Evolutionary conservation across 1,284 basidiomycete genomes (phyloP).

Genomic region (Rugosomyces carneus): DNA sequence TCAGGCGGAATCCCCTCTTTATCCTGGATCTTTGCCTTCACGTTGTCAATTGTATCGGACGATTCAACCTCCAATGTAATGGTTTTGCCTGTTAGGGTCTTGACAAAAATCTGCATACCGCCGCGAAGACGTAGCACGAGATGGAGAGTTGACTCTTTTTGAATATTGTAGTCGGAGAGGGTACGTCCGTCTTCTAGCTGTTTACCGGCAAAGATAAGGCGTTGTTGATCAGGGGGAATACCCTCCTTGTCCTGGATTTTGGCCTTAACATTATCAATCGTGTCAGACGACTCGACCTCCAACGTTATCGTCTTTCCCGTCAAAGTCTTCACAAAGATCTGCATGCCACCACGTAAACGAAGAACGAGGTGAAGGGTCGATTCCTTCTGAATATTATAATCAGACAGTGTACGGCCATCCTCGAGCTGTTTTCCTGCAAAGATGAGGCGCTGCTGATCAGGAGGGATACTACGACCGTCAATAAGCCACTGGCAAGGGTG

Average conservation of each 20-base stretch:
- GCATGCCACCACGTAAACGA: slow-evolving; percentile 86
- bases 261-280: slow-evolving; percentile 83
- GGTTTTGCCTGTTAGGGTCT: slow-evolving; percentile 36
- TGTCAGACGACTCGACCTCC: slow-evolving; percentile 87
- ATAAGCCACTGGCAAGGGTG: neutral
- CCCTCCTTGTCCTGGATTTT: slow-evolving; percentile 85
- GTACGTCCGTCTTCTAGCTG: slow-evolving; percentile 83
- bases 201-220: slow-evolving; percentile 81
- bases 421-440: slow-evolving; percentile 88
- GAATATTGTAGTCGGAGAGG: slow-evolving; percentile 74
- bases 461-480: slow-evolving; percentile 26
- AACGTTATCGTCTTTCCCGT: slow-evolving; percentile 94
- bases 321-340: slow-evolving; percentile 82
- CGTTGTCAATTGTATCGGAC: slow-evolving; percentile 86
- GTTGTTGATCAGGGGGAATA: slow-evolving; percentile 76
- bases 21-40: slow-evolving; percentile 62
- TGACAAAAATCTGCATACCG: slow-evolving; percentile 36
- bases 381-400: slow-evolving; percentile 80
- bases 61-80: slow-evolving; percentile 88
- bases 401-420: slow-evolving; percentile 75
- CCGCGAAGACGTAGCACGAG: slow-evolving; percentile 66
- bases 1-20: slow-evolving; percentile 58
- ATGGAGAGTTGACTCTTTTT: slow-evolving; percentile 70
- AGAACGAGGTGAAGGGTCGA: slow-evolving; percentile 81
- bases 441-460: slow-evolving; percentile 69